Evolutionary conservation across 176 grass and related monocot species (phyloP).

Genomic region (Dactylis glomerata): DNA sequence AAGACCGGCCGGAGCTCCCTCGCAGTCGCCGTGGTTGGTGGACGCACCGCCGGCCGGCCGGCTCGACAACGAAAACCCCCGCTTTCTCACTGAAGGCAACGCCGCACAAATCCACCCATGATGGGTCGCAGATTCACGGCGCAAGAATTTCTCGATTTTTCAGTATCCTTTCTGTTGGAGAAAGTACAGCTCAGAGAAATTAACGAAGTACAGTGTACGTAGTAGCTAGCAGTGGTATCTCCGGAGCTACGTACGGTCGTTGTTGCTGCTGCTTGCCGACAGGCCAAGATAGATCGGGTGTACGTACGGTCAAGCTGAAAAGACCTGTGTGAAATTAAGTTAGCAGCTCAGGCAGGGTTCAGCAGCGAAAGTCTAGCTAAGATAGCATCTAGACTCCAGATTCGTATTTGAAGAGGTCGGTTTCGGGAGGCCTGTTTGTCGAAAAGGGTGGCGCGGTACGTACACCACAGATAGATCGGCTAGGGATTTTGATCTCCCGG

Average conservation of each 20-base stretch:
- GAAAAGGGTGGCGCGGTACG: slow-evolving; percentile 17
- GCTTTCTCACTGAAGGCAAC: slow-evolving; percentile 21
- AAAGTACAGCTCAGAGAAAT: background rate
- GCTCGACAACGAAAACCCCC: background rate
- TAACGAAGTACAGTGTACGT: background rate
- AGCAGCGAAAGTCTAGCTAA: background rate
- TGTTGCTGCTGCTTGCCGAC: background rate
- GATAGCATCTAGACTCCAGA: background rate
- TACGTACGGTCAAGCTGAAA: background rate
- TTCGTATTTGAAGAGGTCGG: background rate
- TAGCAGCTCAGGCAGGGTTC: background rate
- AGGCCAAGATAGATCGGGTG: background rate
- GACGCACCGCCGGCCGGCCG: background rate
- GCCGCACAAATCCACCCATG: background rate
- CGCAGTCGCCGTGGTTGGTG: background rate
- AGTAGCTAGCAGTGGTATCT: background rate
- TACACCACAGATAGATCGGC: background rate
- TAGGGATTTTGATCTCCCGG: background rate
- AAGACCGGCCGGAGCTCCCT: background rate
- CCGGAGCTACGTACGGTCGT: background rate
- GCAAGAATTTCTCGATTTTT: background rate
- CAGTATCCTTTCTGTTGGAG: background rate
- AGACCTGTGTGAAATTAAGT: background rate
- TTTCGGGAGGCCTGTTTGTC: slow-evolving; percentile 14
- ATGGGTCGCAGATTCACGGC: background rate